phyloP scores from a whole-genome alignment of 2,329 filamentous ascomycete species.

The Fusarium vanettenii region DNA sequence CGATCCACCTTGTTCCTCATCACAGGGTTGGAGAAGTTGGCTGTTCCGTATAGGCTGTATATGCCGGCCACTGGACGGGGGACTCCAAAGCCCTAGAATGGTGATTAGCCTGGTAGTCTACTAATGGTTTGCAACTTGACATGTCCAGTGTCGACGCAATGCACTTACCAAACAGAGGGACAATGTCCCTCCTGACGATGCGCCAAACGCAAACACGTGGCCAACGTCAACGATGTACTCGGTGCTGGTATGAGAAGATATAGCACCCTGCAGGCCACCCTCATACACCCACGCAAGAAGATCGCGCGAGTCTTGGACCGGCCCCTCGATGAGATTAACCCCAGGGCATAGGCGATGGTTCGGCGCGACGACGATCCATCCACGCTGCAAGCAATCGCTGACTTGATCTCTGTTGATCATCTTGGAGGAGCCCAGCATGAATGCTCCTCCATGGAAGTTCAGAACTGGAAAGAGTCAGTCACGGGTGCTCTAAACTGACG shows the following conservation, averaged over 20 bases:
- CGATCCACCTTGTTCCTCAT: conserved; percentile 50
- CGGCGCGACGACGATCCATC: background rate
- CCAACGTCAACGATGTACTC: conserved; percentile 41
- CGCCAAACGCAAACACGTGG: conserved; percentile 51
- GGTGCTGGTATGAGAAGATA: conserved; percentile 11
- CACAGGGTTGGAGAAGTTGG: conserved; percentile 51
- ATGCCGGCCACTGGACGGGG: conserved; percentile 52
- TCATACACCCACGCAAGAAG: conserved; percentile 50
- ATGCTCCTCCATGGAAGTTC: conserved; percentile 1
- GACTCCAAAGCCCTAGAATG: conserved; percentile 50
- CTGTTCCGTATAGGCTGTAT: conserved; percentile 55
- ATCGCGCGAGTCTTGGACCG: conserved; percentile 49
- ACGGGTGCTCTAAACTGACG: background rate
- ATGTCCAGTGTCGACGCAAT: conserved; percentile 2
- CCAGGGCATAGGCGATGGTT: conserved; percentile 47
- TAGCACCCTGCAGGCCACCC: conserved; percentile 39
- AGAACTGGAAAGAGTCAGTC: background rate
- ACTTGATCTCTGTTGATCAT: conserved; percentile 6
- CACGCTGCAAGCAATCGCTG: background rate
- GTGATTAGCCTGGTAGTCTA: background rate
- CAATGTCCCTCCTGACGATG: conserved; percentile 50
- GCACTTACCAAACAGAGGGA: conserved; percentile 51
- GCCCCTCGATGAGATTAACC: conserved; percentile 47
- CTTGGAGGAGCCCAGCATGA: conserved; percentile 5
- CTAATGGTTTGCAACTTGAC: background rate